Evolutionary conservation across 192 early-diverging fungal species (phyloP).

Genomic region (Coemansia biformis): DNA sequence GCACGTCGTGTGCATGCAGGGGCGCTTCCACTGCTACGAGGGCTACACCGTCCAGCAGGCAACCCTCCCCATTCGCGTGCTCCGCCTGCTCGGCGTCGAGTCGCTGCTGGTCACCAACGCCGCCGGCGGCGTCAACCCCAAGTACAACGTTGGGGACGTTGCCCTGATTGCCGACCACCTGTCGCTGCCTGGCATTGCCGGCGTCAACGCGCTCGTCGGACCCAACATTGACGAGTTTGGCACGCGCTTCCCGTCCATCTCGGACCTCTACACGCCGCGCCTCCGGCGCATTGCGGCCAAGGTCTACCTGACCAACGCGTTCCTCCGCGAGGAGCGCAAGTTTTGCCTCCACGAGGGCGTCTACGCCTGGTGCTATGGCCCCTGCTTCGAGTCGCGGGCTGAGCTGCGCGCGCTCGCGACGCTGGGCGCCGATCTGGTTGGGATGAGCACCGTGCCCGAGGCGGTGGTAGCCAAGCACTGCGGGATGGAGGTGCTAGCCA

Average conservation of each 20-base stretch:
- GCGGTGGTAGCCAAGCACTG: slow-evolving; percentile 79
- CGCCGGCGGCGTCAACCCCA: slow-evolving; percentile 74
- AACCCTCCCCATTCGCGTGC: slow-evolving; percentile 82
- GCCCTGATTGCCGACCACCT: slow-evolving; percentile 76
- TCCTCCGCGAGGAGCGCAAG: slow-evolving; percentile 36
- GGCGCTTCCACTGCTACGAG: slow-evolving; percentile 89
- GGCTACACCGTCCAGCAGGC: slow-evolving; percentile 72
- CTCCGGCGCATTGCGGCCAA: slow-evolving; percentile 60
- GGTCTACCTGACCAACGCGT: slow-evolving; percentile 26
- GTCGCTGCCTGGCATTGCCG: slow-evolving; percentile 70
- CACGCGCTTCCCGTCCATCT: slow-evolving; percentile 81
- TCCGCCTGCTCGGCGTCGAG: slow-evolving; percentile 76
- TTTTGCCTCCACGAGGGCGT: slow-evolving; percentile 71
- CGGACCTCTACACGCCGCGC: slow-evolving; percentile 77
- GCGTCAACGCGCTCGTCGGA: slow-evolving; percentile 77
- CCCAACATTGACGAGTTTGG: slow-evolving; percentile 80
- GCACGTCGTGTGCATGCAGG: slow-evolving; percentile 82
- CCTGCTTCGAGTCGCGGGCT: slow-evolving; percentile 81
- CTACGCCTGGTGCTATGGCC: slow-evolving; percentile 81
- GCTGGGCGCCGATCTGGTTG: slow-evolving; percentile 79
- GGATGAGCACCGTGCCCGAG: slow-evolving; percentile 93
- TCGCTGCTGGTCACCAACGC: slow-evolving; percentile 83
- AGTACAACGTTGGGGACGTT: slow-evolving; percentile 80
- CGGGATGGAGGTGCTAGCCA: slow-evolving; percentile 76
- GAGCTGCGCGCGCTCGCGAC: slow-evolving; percentile 69